Evolutionary conservation across 129 eudicot species (phyloP).

Genomic region (Deinandra increscens): DNA sequence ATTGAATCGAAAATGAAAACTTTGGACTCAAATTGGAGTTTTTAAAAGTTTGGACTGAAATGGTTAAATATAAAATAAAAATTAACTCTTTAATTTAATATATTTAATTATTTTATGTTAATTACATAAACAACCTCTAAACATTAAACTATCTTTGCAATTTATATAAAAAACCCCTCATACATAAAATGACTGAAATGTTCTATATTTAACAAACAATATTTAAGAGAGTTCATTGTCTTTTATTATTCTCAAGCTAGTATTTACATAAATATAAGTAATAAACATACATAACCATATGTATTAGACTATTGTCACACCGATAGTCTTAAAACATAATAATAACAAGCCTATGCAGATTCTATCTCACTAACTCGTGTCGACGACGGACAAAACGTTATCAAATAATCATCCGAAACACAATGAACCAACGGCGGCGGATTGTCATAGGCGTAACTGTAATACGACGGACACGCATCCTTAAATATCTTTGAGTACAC

Average conservation of each 20-base stretch:
- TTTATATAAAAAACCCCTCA: too few relatives aligned
- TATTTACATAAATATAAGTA: neutral
- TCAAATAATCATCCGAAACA: constrained; percentile 48
- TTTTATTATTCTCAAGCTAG: neutral
- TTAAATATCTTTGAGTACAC: constrained; percentile 68
- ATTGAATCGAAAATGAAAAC: too few relatives aligned
- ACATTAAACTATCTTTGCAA: too few relatives aligned
- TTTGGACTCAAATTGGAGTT: too few relatives aligned
- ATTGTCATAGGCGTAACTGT: constrained; percentile 70
- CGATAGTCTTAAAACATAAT: neutral
- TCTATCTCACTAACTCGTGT: constrained; percentile 38
- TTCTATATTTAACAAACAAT: too few relatives aligned
- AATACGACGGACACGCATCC: constrained; percentile 68
- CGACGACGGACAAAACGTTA: constrained; percentile 75
- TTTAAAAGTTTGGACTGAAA: too few relatives aligned
- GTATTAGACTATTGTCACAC: neutral
- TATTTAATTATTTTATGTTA: too few relatives aligned
- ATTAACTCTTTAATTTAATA: too few relatives aligned
- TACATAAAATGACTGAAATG: too few relatives aligned
- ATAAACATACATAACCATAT: neutral
- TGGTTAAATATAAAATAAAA: too few relatives aligned
- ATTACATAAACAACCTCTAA: too few relatives aligned
- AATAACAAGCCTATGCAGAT: constrained; percentile 15
- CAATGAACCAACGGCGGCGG: constrained; percentile 66
- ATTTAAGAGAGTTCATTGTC: too few relatives aligned